Percentiles rank a stretch among this genome's conserved stretches.
These are phyloP conservation scores for Picochlorum sp. DNA, from an alignment of 139 green algal species.

Conservation along the genomic window DNA sequence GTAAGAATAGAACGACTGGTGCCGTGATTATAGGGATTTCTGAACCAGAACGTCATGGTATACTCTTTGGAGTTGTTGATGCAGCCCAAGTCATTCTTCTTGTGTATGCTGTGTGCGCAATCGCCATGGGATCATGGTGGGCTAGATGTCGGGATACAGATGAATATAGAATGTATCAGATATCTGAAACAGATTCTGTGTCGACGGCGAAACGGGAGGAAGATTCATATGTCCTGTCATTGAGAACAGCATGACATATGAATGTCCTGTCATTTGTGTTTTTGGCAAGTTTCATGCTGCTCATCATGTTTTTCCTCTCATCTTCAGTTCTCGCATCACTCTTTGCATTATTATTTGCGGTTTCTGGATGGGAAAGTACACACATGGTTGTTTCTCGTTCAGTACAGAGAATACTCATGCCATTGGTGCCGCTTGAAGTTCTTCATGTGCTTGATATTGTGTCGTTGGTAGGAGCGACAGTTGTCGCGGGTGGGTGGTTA, in stretches of 20 bases:
- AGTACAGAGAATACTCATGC: neutral
- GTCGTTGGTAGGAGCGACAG: neutral
- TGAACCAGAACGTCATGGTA: neutral
- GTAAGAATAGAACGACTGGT: neutral
- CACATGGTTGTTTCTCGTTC: conserved; percentile 10
- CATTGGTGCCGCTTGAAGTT: no score
- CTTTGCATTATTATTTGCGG: conserved; percentile 48
- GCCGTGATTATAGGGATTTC: conserved; percentile 8
- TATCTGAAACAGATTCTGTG: neutral
- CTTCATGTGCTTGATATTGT: neutral
- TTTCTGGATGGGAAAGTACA: conserved; percentile 39
- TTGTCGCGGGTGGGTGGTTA: conserved; percentile 20
- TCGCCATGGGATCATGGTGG: conserved; percentile 47
- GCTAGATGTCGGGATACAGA: conserved; percentile 14
- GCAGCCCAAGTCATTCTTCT: conserved; percentile 40
- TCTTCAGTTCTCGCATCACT: conserved; percentile 50
- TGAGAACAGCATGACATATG: conserved; percentile 36
- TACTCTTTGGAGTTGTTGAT: conserved; percentile 33
- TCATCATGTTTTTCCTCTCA: conserved; percentile 71
- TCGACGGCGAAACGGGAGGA: conserved; percentile 1
- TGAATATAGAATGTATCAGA: conserved; percentile 21
- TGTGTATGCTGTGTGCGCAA: conserved; percentile 54
- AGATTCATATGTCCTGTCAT: conserved; percentile 40
- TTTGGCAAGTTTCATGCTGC: conserved; percentile 47
- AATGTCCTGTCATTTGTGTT: conserved; percentile 60